Evolutionary conservation across 148 eudicot genomes (phyloP), one percentile per base, ranked within the genome.

Genomic region (Chenopodium quinoa): DNA sequence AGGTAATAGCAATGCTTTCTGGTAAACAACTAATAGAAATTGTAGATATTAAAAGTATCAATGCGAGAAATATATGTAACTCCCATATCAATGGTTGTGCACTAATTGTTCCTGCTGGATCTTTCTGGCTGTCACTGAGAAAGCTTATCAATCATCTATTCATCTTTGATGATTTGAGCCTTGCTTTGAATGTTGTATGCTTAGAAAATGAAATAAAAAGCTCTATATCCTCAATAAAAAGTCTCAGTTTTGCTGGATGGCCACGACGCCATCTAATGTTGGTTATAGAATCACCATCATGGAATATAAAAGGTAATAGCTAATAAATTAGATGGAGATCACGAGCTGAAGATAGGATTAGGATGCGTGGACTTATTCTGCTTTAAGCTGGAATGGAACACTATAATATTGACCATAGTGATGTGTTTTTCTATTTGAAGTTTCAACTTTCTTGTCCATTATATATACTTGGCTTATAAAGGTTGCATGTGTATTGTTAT

Each of bases 1-100:
- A 82, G 97, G 98, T 94, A 88, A 22, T 27, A n/a, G 20, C 20
- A 75, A 10, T 73, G 54, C 63, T 73, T 34, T 34, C 25, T 17
- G 80, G 13, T 75, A 56, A 23, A 11, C 12, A 34, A 37, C 52
- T 58, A 19, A 73, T 58, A 44, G 10, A 37, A 68, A 25, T 13
- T 10, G 4, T 44, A 20, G 22, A 27, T 20, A 29, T 0, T 81
- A 23, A 9, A 44, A 54, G 58, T 32, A 14, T 6, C 13, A 0
- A 29, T 4, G 73, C 72, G 16, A 31, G 34, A 47, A 29, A 22
- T 50, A 2, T 44, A 31, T 32, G 46, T 65, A 64, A 11, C 52
- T 48, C 40, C 8, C 16, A 65, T 66, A 34, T 37, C 25, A 71
- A 27, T 27, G 75, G 20, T 64, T 44, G 17, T n/a, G 67, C 17